Percentiles rank a stretch among this genome's conserved stretches.
Evolutionary conservation across 345 rosid species (phyloP).

Genomic region (Ricinus communis): DNA sequence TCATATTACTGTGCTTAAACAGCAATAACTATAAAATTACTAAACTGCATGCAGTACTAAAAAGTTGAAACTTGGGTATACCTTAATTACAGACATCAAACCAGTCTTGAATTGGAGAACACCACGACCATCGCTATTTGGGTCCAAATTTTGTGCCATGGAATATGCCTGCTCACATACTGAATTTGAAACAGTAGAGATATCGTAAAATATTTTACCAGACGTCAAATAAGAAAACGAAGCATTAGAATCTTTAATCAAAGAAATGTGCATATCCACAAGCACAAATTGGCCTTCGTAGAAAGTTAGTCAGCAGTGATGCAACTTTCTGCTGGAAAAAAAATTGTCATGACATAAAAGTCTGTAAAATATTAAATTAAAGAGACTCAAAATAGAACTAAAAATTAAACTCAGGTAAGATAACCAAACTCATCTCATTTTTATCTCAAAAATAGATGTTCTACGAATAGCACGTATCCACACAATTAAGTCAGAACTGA

Average conservation of each 20-base stretch:
- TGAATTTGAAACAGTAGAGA: conserved; percentile 30
- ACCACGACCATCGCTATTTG: conserved; percentile 93
- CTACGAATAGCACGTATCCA: no score
- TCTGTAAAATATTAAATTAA: background rate
- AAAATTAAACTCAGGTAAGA: background rate
- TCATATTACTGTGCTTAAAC: conserved; percentile 2
- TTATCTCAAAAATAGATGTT: no score
- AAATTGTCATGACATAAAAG: no score
- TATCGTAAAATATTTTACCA: background rate
- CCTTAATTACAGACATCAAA: conserved; percentile 90
- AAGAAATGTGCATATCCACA: conserved; percentile 9
- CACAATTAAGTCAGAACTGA: no score
- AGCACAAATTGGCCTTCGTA: background rate
- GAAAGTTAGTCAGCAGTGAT: background rate
- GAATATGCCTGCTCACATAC: conserved; percentile 97
- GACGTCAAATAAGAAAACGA: background rate
- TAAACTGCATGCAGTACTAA: background rate
- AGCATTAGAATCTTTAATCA: no score
- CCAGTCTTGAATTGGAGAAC: conserved; percentile 99
- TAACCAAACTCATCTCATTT: no score
- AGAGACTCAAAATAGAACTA: background rate
- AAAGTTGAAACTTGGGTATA: conserved; percentile 19
- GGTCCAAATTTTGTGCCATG: conserved; percentile 95
- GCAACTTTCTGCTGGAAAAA: background rate
- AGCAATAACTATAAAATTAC: background rate